A percentile compares a stretch with the other conserved stretches of the same genome.
Conservation (phyloP, 2,329 filamentous ascomycete genomes). For the Drechslerella coelobrocha region DNA sequence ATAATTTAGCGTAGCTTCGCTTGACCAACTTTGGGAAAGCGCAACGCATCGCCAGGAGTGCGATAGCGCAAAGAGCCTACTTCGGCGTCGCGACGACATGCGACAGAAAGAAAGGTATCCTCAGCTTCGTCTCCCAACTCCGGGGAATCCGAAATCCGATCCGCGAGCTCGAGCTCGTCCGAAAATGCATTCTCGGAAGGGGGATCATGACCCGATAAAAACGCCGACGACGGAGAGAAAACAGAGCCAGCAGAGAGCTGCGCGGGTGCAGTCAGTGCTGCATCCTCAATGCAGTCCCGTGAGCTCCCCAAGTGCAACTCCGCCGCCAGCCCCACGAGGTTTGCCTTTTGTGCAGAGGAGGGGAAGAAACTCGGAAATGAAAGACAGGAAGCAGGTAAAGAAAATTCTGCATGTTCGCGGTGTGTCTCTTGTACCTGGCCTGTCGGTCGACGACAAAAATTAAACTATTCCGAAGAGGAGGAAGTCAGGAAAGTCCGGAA, state of each 20-base stretch:
- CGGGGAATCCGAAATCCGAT: slow-evolving; percentile 36
- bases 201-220: not conserved
- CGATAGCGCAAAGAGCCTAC: too few relatives aligned
- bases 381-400: not conserved
- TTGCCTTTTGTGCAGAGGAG: too few relatives aligned
- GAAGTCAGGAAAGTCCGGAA: too few relatives aligned
- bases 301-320: not conserved
- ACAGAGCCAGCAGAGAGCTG: not conserved
- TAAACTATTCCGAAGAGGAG: not conserved
- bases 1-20: not conserved
- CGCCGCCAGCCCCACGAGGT: not conserved
- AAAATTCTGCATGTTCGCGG: not conserved
- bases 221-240: too few relatives aligned
- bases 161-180: slow-evolving; percentile 43
- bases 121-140: slow-evolving; percentile 9
- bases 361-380: not conserved
- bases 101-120: not conserved
- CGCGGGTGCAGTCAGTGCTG: not conserved
- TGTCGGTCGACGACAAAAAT: slow-evolving; percentile 2
- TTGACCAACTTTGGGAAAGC: not conserved
- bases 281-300: slow-evolving; percentile 1
- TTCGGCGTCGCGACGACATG: not conserved
- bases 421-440: slow-evolving; percentile 1
- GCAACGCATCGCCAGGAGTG: too few relatives aligned
- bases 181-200: slow-evolving; percentile 10